Base-by-base conservation (phyloP, 208 protist species). In the Phytomonas francai region DNA sequence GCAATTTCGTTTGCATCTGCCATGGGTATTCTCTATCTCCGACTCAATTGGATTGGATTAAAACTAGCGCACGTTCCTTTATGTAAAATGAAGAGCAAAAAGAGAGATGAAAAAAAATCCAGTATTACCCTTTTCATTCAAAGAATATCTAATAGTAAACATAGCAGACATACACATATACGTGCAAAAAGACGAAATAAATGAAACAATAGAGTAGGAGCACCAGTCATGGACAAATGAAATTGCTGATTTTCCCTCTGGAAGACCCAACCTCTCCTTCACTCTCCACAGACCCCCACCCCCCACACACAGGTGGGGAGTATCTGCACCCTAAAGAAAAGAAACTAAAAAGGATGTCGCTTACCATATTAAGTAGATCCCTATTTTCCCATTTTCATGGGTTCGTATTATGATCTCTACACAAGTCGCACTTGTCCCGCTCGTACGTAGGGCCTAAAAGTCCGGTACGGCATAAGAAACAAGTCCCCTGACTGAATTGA, bases 381-480 rank as follows among this genome's bases (percentile, higher is more conserved):
- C n/a, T 63, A 14, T 51, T 34, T 33, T n/a, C 70, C n/a, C 57
- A 56, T 28, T 14, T 61, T 45, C 34, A 33, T 56, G 25, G 45
- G 39, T 65, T 5, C n/a, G 33, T 27, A 58, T 33, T 27, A 59
- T 6, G 16, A 6, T 25, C 25, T 19, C 78, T 51, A 95, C 34
- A 95, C 65, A 1, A 95, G 76, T 1, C 87, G 73, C 31, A 89
- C 87, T 28, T 83, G 76, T 4, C 90, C 90, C 12, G 80, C 71
- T 28, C 92, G 65, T 12, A 93, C 84, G 63, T 86, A 91, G 5
- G 83, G 84, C 19, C 81, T 66, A 49, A 95, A 86, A 9, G 84
- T 81, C 16, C 71, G 71, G 63, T 92, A 93, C 0, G 90, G 88
- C 36, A 91, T 83, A 11, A 95, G 78, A 64, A 95, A 93, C 45